Evolutionary conservation across 2,329 filamentous ascomycete genomes (phyloP).

Genomic region (Ilyonectria sp.): DNA sequence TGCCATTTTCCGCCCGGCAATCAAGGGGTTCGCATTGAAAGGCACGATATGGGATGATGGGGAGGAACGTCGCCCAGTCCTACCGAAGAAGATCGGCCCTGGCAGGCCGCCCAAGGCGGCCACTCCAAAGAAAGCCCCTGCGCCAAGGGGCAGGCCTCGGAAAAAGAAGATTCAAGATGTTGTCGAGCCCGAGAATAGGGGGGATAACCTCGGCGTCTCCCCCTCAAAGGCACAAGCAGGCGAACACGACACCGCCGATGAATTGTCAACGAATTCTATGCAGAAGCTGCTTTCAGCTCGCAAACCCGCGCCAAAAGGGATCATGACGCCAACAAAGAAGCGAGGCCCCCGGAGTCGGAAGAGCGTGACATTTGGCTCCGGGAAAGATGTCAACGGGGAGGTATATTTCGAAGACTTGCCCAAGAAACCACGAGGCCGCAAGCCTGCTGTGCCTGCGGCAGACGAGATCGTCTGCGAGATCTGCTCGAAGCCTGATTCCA

Average conservation of each 20-base stretch:
- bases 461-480: slow-evolving; percentile 72
- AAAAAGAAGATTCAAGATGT: slow-evolving; percentile 42
- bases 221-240: slow-evolving; percentile 30
- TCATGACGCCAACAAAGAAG: slow-evolving; percentile 69
- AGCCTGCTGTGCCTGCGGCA: slow-evolving; percentile 52
- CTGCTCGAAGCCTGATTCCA: slow-evolving; percentile 71
- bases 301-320: slow-evolving; percentile 64
- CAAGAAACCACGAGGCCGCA: slow-evolving; percentile 52
- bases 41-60: slow-evolving; percentile 58
- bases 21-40: slow-evolving; percentile 55
- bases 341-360: slow-evolving; percentile 61
- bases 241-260: slow-evolving; percentile 31
- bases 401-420: slow-evolving; percentile 69
- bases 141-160: slow-evolving; percentile 39
- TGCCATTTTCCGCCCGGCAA: slow-evolving; percentile 50
- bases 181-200: slow-evolving; percentile 21
- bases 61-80: slow-evolving; percentile 35
- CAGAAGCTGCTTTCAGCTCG: slow-evolving; percentile 34
- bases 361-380: slow-evolving; percentile 67
- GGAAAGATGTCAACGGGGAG: slow-evolving; percentile 57
- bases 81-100: slow-evolving; percentile 43
- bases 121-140: slow-evolving; percentile 43
- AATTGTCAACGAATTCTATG: slow-evolving; percentile 34
- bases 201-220: slow-evolving; percentile 22
- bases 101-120: slow-evolving; percentile 32